Percentiles rank a stretch among this genome's conserved stretches.
Evolutionary conservation across 352 stramenopile genomes (phyloP).

Genomic region (Globisporangium nunn): DNA sequence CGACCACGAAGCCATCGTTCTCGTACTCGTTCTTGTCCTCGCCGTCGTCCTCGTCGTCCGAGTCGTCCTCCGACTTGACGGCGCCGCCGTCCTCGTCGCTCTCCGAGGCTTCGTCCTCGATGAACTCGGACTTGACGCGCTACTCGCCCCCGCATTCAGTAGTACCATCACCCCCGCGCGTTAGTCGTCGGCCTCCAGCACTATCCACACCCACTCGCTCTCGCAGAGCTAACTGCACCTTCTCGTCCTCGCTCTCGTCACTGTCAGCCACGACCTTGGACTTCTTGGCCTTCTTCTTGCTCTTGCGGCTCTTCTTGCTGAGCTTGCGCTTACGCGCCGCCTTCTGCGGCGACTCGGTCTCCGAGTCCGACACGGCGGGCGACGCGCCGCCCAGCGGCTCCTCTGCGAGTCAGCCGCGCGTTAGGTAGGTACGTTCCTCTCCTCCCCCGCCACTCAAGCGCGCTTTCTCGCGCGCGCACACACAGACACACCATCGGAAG

Average conservation of each 20-base stretch:
- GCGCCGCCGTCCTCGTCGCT: slow-evolving; percentile 63
- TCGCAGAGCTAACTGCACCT: slow-evolving; percentile 18
- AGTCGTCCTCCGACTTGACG: slow-evolving; percentile 56
- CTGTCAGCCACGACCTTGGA: slow-evolving; percentile 51
- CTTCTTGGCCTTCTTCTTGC: slow-evolving; percentile 59
- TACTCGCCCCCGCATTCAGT: slow-evolving; percentile 8
- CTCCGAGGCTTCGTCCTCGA: slow-evolving; percentile 86
- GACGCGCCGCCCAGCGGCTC: slow-evolving; percentile 62
- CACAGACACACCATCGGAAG: slow-evolving; percentile 10
- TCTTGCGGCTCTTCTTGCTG: slow-evolving; percentile 31
- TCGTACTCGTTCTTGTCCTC: slow-evolving; percentile 88
- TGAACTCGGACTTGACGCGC: slow-evolving; percentile 77
- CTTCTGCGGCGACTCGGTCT: slow-evolving; percentile 37
- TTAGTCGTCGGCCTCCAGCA: no score
- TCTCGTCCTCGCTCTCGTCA: slow-evolving; percentile 58
- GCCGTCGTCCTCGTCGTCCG: slow-evolving; percentile 71
- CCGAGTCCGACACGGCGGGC: slow-evolving; percentile 81
- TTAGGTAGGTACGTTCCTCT: no score
- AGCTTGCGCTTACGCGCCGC: slow-evolving; percentile 66
- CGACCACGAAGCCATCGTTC: slow-evolving; percentile 85
- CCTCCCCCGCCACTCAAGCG: background rate
- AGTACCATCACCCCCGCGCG: no score
- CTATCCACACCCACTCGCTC: background rate
- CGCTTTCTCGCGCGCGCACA: background rate
- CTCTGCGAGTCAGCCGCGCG: slow-evolving; percentile 42